Base-by-base conservation (phyloP, 1,284 basidiomycete genomes). In the Fomitiporia mediterranea region DNA sequence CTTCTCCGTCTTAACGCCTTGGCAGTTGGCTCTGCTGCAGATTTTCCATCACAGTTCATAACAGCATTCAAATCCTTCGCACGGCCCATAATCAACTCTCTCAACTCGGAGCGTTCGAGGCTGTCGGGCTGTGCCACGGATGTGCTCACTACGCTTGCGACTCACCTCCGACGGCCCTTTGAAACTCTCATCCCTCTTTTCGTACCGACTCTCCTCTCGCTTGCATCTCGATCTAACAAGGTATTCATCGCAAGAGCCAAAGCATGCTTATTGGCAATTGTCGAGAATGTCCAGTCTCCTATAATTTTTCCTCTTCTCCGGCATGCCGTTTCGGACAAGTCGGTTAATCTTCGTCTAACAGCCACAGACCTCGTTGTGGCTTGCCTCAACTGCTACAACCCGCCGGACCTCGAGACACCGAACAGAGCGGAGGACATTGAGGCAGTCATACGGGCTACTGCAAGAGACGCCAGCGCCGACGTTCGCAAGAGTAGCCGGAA, bases 201-300 rank as follows among this genome's bases (percentile, higher is more conserved):
- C 66, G 65, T 91, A 37, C 90, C 91, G 0, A 72, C 82, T 7
- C 71, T 94, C 21, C 73, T 94, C 15, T 70, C 74, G 1, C 72
- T 92, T 27, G 89, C 88, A 59, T 76, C 80, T 35, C 81, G 89
- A n/a, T 79, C 90, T 11, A 93, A 89, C 75, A 94, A 91, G 69
- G 82, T 94, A 51, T 83, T 90, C 66, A 72, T 84, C 60, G 77
- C 75, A 43, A 82, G 90, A 28, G 82, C 88, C 4, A 79, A 77
- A 58, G 66, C 75, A 0, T 84, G 82, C 63, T 76, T 92, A 28
- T 66, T 77, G 30, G 66, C 74, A 32, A 78, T 92, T 59, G 78
- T 92, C 55, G 80, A 86, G 58, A 72, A 81, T 49, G 88, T 89
- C 0, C 86, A 86, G 59, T 76, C 87, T n/a, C 80, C 87, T 4